Percentiles rank a stretch among this genome's conserved stretches.
Evolutionary conservation across 2,329 filamentous ascomycete species (phyloP).

Genomic region (Setomelanomma holmii): DNA sequence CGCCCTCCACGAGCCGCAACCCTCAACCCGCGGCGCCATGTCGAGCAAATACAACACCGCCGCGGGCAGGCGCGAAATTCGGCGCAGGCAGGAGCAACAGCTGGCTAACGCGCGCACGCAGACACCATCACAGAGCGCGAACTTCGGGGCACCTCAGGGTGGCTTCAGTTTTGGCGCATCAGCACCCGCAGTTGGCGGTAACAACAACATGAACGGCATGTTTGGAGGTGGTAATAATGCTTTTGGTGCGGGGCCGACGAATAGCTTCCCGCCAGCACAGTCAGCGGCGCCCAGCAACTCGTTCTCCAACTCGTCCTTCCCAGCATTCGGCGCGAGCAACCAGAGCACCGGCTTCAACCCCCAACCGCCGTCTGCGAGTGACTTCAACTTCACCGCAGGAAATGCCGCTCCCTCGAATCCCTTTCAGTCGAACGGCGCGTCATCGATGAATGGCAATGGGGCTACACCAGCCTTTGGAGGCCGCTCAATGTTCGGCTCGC

Average conservation of each 20-base stretch:
- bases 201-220: conserved; percentile 19
- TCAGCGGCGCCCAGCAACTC: conserved; percentile 28
- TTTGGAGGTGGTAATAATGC: conserved; percentile 17
- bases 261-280: conserved; percentile 43
- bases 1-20: conserved; percentile 5
- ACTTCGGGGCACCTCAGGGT: conserved; percentile 25
- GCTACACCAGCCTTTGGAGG: conserved; percentile 24
- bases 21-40: conserved; percentile 8
- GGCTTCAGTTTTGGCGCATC: conserved; percentile 35
- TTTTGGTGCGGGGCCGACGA: conserved; percentile 31
- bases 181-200: conserved; percentile 19
- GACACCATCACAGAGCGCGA: conserved; percentile 30
- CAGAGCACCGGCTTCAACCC: conserved; percentile 32
- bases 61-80: conserved; percentile 14
- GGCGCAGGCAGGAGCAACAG: conserved; percentile 8
- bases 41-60: conserved; percentile 10
- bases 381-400: conserved; percentile 39
- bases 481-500: conserved; percentile 26
- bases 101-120: conserved; percentile 28
- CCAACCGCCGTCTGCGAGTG: conserved; percentile 26
- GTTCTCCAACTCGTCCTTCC: conserved; percentile 42
- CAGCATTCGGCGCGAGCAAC: conserved; percentile 35
- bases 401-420: neutral
- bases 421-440: conserved; percentile 1
- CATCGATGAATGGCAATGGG: conserved; percentile 30